Conservation (phyloP, 2,329 filamentous ascomycete genomes). For the Colletotrichum plurivorum region DNA sequence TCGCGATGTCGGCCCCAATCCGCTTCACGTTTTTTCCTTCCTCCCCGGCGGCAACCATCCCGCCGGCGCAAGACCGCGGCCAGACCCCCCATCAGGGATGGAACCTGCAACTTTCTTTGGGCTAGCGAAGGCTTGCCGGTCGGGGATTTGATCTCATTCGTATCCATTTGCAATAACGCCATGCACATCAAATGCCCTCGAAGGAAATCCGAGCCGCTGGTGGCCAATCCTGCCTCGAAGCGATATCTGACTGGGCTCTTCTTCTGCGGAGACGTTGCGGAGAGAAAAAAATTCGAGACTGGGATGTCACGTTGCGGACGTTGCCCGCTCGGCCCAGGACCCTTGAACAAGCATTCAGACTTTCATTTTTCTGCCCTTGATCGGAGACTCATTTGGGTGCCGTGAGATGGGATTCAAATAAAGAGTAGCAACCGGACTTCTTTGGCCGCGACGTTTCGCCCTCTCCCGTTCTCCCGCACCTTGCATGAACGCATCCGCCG, state of each 20-base stretch:
- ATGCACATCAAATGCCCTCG: slow-evolving; percentile 8
- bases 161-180: slow-evolving; percentile 27
- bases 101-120: neutral
- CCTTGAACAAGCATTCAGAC: neutral
- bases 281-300: neutral
- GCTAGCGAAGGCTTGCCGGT: too few species aligned
- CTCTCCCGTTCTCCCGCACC: slow-evolving; percentile 2
- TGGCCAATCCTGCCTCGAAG: slow-evolving; percentile 12
- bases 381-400: neutral
- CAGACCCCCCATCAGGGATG: slow-evolving; percentile 17
- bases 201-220: neutral
- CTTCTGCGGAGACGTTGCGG: neutral
- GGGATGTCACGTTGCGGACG: slow-evolving; percentile 13
- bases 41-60: neutral
- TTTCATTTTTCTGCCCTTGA: neutral
- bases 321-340: slow-evolving; percentile 1
- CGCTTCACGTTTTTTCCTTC: slow-evolving; percentile 19
- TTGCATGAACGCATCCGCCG: slow-evolving; percentile 29
- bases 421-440: too few species aligned
- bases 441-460: too few species aligned
- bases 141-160: slow-evolving; percentile 8
- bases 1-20: slow-evolving; percentile 15
- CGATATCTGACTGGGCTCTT: neutral
- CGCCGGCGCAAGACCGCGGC: slow-evolving; percentile 15
- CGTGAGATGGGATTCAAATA: too few species aligned